phyloP scores from a whole-genome alignment of 805 yeast species.

The Kuraishia floccosa region DNA sequence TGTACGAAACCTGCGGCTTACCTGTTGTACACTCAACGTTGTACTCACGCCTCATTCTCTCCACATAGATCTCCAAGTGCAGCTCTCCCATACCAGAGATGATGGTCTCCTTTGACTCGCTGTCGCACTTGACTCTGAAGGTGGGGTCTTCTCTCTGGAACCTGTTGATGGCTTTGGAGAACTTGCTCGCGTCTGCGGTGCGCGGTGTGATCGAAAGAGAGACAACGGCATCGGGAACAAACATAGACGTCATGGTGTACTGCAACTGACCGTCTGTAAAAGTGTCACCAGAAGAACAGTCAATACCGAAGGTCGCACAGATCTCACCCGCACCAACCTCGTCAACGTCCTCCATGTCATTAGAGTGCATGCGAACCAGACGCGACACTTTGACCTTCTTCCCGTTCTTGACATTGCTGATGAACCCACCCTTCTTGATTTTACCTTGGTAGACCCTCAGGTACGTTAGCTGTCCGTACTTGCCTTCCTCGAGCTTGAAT shows the following conservation, averaged over 20 bases:
- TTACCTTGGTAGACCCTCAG: constrained; percentile 96
- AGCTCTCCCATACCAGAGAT: constrained; percentile 98
- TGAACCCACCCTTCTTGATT: constrained; percentile 80
- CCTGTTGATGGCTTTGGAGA: constrained; percentile 93
- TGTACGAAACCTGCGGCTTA: constrained; percentile 94
- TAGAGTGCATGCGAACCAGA: constrained; percentile 96
- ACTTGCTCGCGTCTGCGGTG: constrained; percentile 76
- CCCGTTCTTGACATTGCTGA: constrained; percentile 83
- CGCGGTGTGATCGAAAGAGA: constrained; percentile 86
- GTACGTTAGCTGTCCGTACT: constrained; percentile 95
- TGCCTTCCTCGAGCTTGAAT: constrained; percentile 98
- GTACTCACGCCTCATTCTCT: constrained; percentile 96
- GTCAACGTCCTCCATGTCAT: constrained; percentile 96
- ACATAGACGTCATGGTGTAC: constrained; percentile 95
- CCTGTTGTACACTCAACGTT: constrained; percentile 94
- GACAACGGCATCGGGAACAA: constrained; percentile 97
- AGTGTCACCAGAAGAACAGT: constrained; percentile 97
- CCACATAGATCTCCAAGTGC: constrained; percentile 94
- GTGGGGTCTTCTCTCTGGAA: constrained; percentile 99
- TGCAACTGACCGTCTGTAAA: constrained; percentile 75
- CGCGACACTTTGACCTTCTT: constrained; percentile 89
- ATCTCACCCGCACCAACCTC: constrained; percentile 97
- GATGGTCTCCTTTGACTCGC: constrained; percentile 87
- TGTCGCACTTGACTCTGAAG: constrained; percentile 82
- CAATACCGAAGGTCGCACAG: constrained; percentile 98